These are phyloP conservation scores for Helicosporidium sp. DNA, from an alignment of 139 green algal species.

Conservation along the genomic window DNA sequence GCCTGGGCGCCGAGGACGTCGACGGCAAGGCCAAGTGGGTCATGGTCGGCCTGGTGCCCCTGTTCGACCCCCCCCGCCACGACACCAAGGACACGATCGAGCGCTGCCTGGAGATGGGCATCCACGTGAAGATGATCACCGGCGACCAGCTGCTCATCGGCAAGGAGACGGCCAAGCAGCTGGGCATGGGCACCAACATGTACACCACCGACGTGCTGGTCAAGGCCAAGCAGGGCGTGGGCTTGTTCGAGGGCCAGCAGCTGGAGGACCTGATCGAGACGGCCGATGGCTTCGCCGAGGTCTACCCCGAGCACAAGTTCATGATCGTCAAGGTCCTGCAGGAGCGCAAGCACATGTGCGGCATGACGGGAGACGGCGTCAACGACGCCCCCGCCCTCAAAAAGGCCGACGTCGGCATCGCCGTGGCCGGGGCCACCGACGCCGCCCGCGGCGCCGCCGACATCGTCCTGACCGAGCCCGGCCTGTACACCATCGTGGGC, in stretches of 20 bases:
- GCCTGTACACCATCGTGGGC: constrained; percentile 40
- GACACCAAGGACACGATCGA: constrained; percentile 67
- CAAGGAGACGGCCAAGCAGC: constrained; percentile 57
- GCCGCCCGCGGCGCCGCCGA: constrained; percentile 60
- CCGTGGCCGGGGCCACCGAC: constrained; percentile 55
- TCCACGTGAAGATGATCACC: constrained; percentile 75
- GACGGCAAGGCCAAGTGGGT: constrained; percentile 28
- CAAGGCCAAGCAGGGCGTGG: constrained; percentile 26
- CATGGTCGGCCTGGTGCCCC: constrained; percentile 43
- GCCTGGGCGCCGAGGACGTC: constrained; percentile 4
- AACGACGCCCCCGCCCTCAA: constrained; percentile 90
- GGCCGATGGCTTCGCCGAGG: constrained; percentile 62
- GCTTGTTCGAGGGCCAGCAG: constrained; percentile 22
- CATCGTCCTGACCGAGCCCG: constrained; percentile 47
- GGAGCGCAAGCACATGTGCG: constrained; percentile 34
- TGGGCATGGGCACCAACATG: constrained; percentile 66
- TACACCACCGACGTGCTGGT: constrained; percentile 37
- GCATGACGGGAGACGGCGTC: constrained; percentile 73
- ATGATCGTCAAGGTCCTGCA: constrained; percentile 61
- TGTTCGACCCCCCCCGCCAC: constrained; percentile 65
- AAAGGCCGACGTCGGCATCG: constrained; percentile 83
- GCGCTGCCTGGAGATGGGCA: constrained; percentile 34
- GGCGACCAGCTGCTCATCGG: constrained; percentile 69
- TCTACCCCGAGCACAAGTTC: constrained; percentile 80
- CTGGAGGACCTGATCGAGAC: constrained; percentile 48